Conservation (phyloP, 345 rosid species). For the Salix brachista region DNA sequence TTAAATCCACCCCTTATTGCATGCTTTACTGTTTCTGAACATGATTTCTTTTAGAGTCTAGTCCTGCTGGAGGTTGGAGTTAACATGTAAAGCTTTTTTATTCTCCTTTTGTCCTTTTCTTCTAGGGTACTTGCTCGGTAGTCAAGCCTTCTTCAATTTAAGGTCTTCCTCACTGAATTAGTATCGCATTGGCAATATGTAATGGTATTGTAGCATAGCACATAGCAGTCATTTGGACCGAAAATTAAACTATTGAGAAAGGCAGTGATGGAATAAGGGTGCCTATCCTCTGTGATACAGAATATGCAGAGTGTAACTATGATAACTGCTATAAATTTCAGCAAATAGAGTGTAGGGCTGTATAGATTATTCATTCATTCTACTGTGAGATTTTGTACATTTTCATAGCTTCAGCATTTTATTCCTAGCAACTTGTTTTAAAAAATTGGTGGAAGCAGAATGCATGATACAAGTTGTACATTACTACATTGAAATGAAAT, state of each 20-base stretch:
- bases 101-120: not conserved
- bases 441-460: not conserved
- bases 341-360: not conserved
- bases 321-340: not conserved
- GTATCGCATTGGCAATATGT: not conserved
- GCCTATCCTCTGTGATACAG: not conserved
- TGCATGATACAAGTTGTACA: not conserved
- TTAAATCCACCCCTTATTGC: too few relatives aligned
- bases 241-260: not conserved
- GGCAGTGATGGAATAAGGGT: not conserved
- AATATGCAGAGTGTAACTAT: not conserved
- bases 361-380: not conserved
- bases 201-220: not conserved
- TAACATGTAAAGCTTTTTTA: too few relatives aligned
- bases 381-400: too few relatives aligned
- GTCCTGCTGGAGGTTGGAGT: too few relatives aligned
- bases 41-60: too few relatives aligned
- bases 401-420: not conserved
- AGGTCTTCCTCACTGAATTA: not conserved
- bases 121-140: not conserved
- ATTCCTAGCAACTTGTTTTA: not conserved
- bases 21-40: too few relatives aligned
- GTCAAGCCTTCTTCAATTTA: not conserved
- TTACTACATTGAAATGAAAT: not conserved
- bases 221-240: not conserved